Base-by-base conservation (phyloP, 768 basidiomycete species). In the Kwoniella botswanensis region DNA sequence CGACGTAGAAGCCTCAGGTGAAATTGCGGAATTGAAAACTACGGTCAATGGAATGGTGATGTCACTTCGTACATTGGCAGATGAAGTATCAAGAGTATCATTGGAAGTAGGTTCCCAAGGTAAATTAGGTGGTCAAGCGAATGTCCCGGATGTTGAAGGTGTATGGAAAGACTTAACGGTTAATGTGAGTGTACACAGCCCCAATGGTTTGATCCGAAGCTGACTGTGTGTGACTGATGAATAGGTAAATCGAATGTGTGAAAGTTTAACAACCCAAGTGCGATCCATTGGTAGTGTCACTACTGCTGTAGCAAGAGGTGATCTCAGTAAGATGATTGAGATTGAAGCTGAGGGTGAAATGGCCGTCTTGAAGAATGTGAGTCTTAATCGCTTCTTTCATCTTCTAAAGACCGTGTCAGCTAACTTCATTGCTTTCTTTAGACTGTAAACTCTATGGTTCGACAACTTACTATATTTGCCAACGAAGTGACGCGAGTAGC, bases 21-120 rank as follows among this genome's bases (percentile, higher is more conserved):
- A 98, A 85, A 94, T 98, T 89, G 88, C 94, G 17, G 91, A 92
- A 76, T 84, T 92, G 80, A 92, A 92, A 86, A 87, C 89, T 74
- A 98, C 94, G 0, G 94, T 98, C 52, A 98, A 98, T 79, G 91
- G 89, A 66, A 98, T 98, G 95, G 97, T 89, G 71, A 89, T 90
- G 83, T 88, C 88, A 78, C 86, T 98, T 24, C 89, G 92, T 67
- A 90, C 92, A 77, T 93, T 98, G 83, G 94, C 95, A 58, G 90
- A 90, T 82, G 93, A 94, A 83, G 93, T 94, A 54, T 93, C 92
- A 67, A 89, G 93, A 68, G 94, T 96, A 82, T 82, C 79, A 41
- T 79, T 86, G 21, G 85, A 85, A 63, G 83, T 84, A 74, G 85
- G 86, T 59, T 85, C 82, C 50, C 83, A 88, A 86, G 86, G 86